Conservation (phyloP, 2,329 filamentous ascomycete species). For the Achaetomium macrosporum region DNA sequence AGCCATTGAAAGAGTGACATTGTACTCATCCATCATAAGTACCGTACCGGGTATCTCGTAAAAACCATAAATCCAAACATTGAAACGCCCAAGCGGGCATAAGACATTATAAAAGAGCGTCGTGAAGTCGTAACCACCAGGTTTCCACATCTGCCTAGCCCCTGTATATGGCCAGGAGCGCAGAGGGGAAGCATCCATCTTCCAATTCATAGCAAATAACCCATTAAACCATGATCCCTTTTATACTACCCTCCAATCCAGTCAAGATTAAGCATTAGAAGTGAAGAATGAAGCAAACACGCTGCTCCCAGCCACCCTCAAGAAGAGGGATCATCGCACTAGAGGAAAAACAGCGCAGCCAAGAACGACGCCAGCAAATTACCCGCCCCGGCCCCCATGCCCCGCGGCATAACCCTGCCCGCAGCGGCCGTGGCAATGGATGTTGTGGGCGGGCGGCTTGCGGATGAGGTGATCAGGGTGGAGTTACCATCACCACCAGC, state of each 20-base stretch:
- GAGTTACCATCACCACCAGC: neutral
- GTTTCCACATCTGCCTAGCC: too few relatives aligned
- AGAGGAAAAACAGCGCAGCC: neutral
- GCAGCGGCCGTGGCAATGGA: neutral
- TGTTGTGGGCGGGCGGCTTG: neutral
- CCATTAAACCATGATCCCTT: constrained; percentile 7
- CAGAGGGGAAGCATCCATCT: too few relatives aligned
- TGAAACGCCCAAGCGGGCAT: neutral
- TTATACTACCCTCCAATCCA: neutral
- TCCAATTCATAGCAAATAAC: neutral
- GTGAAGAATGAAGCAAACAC: neutral
- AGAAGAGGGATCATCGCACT: neutral
- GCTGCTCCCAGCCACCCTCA: neutral
- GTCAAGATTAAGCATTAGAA: constrained; percentile 8
- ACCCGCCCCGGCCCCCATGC: neutral
- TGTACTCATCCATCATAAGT: neutral
- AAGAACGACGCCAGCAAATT: neutral
- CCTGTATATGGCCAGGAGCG: too few relatives aligned
- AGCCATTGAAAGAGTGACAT: neutral
- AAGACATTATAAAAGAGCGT: neutral
- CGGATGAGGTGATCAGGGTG: constrained; percentile 1
- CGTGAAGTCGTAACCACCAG: too few relatives aligned
- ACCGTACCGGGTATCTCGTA: neutral
- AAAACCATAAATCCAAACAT: neutral
- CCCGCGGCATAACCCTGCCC: neutral